Conservation (phyloP, 331 rosid species). For the Arachis monticola region DNA sequence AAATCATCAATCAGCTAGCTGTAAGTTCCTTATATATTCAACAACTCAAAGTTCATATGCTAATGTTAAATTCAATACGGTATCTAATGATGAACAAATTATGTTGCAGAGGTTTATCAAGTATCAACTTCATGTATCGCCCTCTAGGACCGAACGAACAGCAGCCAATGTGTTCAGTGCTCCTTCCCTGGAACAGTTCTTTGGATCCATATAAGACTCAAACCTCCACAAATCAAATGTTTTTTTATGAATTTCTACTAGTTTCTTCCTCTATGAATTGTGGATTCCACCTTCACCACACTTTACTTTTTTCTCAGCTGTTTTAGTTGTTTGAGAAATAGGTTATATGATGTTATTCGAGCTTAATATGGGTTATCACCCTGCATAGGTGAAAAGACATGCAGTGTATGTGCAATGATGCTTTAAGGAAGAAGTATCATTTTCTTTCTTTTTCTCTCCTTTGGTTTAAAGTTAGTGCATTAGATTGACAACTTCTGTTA, state of each 20-base stretch:
- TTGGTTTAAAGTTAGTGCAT: conserved; percentile 46
- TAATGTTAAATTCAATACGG: background rate
- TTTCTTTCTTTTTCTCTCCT: background rate
- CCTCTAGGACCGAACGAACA: conserved; percentile 58
- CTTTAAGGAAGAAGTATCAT: conserved; percentile 36
- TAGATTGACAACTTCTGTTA: conserved; percentile 42
- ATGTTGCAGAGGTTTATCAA: conserved; percentile 92
- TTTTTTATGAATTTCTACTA: conserved; percentile 41
- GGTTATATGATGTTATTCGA: conserved; percentile 41
- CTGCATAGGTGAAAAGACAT: conserved; percentile 44
- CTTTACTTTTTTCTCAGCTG: conserved; percentile 33
- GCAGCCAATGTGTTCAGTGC: conserved; percentile 77
- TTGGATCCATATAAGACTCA: conserved; percentile 66
- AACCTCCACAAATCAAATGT: conserved; percentile 42
- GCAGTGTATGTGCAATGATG: conserved; percentile 45
- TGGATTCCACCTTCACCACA: conserved; percentile 45
- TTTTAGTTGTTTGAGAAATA: conserved; percentile 42
- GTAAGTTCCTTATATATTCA: conserved; percentile 51
- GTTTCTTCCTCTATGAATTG: conserved; percentile 45
- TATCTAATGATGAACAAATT: conserved; percentile 38
- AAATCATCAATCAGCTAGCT: conserved; percentile 72
- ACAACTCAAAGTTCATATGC: conserved; percentile 5
- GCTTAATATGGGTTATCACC: conserved; percentile 32
- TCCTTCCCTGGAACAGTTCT: conserved; percentile 85
- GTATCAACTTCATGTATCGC: conserved; percentile 79